Percentiles rank a stretch among this genome's conserved stretches.
These are phyloP conservation scores for Pterocarpus santalinus DNA, from an alignment of 306 rosid genomes.

Conservation along the genomic window DNA sequence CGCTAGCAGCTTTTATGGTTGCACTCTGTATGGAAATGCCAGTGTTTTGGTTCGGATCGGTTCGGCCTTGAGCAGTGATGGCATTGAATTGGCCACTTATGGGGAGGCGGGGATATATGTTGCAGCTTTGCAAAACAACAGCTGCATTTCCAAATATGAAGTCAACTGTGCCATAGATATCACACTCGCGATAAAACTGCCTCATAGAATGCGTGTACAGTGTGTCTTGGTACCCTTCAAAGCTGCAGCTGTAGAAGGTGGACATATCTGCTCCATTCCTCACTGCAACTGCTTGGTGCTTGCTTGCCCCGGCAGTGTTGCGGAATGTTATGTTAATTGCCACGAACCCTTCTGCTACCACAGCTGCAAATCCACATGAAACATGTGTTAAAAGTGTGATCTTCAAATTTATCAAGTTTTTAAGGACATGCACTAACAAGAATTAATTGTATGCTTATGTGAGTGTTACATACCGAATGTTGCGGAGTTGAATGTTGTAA, in stretches of 20 bases:
- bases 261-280: slow-evolving; percentile 77
- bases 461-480: slow-evolving; percentile 61
- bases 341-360: slow-evolving; percentile 65
- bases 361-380: slow-evolving; percentile 55
- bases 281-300: slow-evolving; percentile 79
- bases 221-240: slow-evolving; percentile 84
- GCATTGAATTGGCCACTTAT: slow-evolving; percentile 58
- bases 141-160: slow-evolving; percentile 52
- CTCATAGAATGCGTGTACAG: slow-evolving; percentile 65
- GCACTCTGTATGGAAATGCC: slow-evolving; percentile 62
- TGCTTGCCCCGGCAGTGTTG: slow-evolving; percentile 78
- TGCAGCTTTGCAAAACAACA: slow-evolving; percentile 68
- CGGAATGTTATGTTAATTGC: slow-evolving; percentile 75
- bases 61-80: slow-evolving; percentile 72
- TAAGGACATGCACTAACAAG: not conserved
- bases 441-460: slow-evolving; percentile 11
- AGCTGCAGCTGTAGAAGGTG: slow-evolving; percentile 67
- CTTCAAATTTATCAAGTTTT: too few relatives aligned
- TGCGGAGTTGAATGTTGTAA: slow-evolving; percentile 82
- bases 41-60: slow-evolving; percentile 72
- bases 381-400: not conserved
- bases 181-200: slow-evolving; percentile 63
- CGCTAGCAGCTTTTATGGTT: slow-evolving; percentile 32
- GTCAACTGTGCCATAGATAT: slow-evolving; percentile 48
- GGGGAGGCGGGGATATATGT: slow-evolving; percentile 66